Conservation (phyloP, 495 filamentous ascomycete species). For the Lophiotrema nucula region DNA sequence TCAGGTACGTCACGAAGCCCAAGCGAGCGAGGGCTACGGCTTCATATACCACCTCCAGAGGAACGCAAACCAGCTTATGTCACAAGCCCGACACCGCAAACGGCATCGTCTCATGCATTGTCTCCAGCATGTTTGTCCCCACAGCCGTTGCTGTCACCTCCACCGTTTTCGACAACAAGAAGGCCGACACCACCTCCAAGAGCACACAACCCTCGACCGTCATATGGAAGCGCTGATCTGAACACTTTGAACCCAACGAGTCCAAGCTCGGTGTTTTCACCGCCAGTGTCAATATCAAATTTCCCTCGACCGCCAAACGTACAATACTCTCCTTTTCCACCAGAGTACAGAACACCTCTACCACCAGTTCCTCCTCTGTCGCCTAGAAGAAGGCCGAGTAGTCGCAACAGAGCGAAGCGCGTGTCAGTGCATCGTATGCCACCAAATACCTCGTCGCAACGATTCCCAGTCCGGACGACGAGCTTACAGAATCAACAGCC, state of each 20-base stretch:
- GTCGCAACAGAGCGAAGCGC: not conserved
- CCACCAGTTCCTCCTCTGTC: not conserved
- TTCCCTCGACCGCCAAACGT: not conserved
- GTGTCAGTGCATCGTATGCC: constrained; percentile 7
- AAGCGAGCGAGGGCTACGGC: constrained; percentile 13
- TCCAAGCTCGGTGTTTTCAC: not conserved
- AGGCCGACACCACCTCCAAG: not conserved
- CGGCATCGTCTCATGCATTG: constrained; percentile 18
- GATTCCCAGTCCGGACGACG: not conserved
- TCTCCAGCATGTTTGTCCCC: constrained; percentile 24
- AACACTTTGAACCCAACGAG: not conserved
- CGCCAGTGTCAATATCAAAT: not conserved
- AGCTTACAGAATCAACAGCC: not conserved
- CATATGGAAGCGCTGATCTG: not conserved
- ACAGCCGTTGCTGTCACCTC: constrained; percentile 20
- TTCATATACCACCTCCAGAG: constrained; percentile 15
- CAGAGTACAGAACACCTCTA: not conserved
- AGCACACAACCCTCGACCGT: constrained; percentile 7
- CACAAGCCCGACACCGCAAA: constrained; percentile 25
- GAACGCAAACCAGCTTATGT: not conserved
- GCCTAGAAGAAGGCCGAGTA: not conserved
- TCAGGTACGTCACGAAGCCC: not conserved
- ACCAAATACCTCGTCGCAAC: not conserved
- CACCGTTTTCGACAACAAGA: not conserved
- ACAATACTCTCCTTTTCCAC: constrained; percentile 9